phyloP scores from a whole-genome alignment of 192 early-diverging fungal species.

The Mortierella claussenii region DNA sequence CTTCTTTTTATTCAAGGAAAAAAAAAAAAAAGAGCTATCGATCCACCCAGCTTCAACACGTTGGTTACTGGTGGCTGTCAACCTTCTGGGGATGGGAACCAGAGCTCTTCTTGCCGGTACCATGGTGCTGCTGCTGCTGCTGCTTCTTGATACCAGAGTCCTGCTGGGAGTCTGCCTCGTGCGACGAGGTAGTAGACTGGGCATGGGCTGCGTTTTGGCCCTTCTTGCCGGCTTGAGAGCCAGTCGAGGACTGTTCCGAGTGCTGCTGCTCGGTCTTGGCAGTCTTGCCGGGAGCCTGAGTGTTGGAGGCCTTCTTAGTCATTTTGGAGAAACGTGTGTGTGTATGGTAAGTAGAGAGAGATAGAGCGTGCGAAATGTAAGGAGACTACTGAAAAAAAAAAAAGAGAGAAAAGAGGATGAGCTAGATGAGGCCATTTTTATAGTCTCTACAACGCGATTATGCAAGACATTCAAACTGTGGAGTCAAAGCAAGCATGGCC shows the following conservation, averaged over 20 bases:
- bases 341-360: too few relatives aligned
- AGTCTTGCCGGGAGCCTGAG: constrained; percentile 1
- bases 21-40: background rate
- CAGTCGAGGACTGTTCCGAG: background rate
- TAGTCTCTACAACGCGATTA: too few relatives aligned
- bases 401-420: too few relatives aligned
- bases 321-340: too few relatives aligned
- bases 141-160: constrained; percentile 19
- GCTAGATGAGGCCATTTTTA: too few relatives aligned
- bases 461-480: too few relatives aligned
- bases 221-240: background rate
- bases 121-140: constrained; percentile 34
- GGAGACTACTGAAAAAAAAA: too few relatives aligned
- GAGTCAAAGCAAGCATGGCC: too few relatives aligned
- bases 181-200: background rate
- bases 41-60: background rate
- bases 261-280: background rate
- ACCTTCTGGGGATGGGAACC: constrained; percentile 45
- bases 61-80: constrained; percentile 2
- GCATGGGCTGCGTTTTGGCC: constrained; percentile 7
- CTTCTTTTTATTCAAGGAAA: background rate
- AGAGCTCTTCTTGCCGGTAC: constrained; percentile 14
- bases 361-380: too few relatives aligned
- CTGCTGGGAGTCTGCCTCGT: constrained; percentile 12
- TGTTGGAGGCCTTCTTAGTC: background rate